Conservation (phyloP, 31 red algal species). For the Porphyra umbilicalis region DNA sequence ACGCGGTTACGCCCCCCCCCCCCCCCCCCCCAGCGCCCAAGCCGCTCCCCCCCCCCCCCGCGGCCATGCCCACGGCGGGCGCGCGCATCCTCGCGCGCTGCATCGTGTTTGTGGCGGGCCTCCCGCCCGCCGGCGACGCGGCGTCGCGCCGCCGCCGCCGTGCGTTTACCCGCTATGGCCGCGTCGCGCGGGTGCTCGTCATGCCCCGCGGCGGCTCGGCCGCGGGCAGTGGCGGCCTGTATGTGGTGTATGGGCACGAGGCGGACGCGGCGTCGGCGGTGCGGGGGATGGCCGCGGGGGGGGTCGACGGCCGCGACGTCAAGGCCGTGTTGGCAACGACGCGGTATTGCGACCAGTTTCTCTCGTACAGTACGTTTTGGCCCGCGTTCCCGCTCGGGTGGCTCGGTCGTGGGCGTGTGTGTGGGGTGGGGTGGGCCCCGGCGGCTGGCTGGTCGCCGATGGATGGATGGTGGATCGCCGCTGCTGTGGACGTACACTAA, state of each 20-base stretch:
- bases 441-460: too few species aligned
- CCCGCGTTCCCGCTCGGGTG: too few species aligned
- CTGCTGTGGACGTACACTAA: too few species aligned
- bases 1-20: not conserved
- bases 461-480: too few species aligned
- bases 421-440: too few species aligned
- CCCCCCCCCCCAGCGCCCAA: not conserved
- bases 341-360: not conserved
- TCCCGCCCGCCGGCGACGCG: not conserved
- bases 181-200: not conserved
- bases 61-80: not conserved
- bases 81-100: constrained; percentile 3
- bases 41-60: not conserved
- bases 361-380: not conserved
- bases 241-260: not conserved
- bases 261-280: not conserved
- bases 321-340: not conserved
- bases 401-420: too few species aligned
- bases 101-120: not conserved
- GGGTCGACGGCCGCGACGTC: not conserved
- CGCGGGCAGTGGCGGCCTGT: not conserved
- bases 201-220: not conserved
- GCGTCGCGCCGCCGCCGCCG: not conserved
- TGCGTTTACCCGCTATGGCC: not conserved
- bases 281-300: not conserved